Conservation (phyloP, 352 stramenopile genomes). For the Phytophthora uliginosa region DNA sequence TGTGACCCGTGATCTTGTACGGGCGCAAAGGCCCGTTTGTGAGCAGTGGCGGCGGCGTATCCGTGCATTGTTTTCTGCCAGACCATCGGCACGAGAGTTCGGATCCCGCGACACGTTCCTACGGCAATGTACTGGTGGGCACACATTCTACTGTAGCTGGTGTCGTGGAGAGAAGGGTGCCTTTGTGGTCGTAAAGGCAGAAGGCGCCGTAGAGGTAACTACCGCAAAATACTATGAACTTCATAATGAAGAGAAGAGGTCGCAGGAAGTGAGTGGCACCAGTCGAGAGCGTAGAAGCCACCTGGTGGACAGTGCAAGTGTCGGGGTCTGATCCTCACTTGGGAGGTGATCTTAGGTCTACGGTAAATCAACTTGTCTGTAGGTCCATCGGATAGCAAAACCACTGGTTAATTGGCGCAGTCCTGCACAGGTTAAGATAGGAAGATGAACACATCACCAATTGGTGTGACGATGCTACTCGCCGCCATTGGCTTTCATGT, state of each 20-base stretch:
- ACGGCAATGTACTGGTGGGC: neutral
- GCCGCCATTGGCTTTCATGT: slow-evolving; percentile 32
- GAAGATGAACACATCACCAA: slow-evolving; percentile 16
- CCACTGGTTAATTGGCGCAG: slow-evolving; percentile 13
- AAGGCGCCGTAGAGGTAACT: neutral
- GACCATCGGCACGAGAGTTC: neutral
- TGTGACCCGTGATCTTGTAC: neutral
- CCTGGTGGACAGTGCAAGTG: slow-evolving; percentile 8
- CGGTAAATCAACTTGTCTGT: too few species aligned
- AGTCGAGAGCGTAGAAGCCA: slow-evolving; percentile 15
- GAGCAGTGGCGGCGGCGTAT: neutral
- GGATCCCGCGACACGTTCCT: slow-evolving; percentile 5
- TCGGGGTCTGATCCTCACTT: neutral
- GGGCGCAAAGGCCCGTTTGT: neutral
- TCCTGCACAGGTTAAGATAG: slow-evolving; percentile 6
- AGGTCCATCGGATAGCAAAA: neutral
- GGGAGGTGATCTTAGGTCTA: neutral
- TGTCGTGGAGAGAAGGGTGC: neutral
- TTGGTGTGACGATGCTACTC: slow-evolving; percentile 16
- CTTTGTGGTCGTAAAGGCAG: slow-evolving; percentile 4
- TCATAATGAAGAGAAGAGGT: neutral
- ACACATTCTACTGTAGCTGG: neutral
- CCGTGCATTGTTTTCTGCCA: neutral
- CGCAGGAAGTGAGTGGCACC: slow-evolving; percentile 1
- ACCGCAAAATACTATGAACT: neutral